These are phyloP conservation scores for Cladophialophora psammophila DNA, from an alignment of 2,329 filamentous ascomycete genomes.

Conservation along the genomic window DNA sequence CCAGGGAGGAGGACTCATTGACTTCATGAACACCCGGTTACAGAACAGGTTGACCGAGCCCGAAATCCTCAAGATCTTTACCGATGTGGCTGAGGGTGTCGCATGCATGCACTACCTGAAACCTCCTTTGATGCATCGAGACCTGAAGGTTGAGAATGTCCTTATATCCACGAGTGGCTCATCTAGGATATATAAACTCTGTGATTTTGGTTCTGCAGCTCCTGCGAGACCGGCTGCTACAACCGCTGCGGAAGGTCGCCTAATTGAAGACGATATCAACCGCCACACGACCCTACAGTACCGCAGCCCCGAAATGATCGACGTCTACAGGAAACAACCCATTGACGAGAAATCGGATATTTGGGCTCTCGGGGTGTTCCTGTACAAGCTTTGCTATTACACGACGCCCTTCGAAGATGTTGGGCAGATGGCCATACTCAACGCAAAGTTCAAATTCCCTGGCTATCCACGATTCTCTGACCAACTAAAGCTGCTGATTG, in stretches of 20 bases:
- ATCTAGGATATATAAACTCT: slow-evolving; percentile 88
- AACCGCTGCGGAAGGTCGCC: slow-evolving; percentile 83
- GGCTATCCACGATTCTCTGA: slow-evolving; percentile 89
- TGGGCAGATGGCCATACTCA: slow-evolving; percentile 95
- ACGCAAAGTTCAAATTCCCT: slow-evolving; percentile 92
- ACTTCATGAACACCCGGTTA: slow-evolving; percentile 98
- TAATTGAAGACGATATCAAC: slow-evolving; percentile 97
- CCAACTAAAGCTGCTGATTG: slow-evolving; percentile 86
- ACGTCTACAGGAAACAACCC: slow-evolving; percentile 93
- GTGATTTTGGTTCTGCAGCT: slow-evolving; percentile 95
- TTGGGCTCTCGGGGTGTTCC: slow-evolving; percentile 90
- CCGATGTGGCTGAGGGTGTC: slow-evolving; percentile 92
- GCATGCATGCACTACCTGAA: slow-evolving; percentile 99
- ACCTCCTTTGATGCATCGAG: slow-evolving; percentile 87
- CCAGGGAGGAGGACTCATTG: slow-evolving; percentile 91
- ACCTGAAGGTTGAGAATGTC: slow-evolving; percentile 98
- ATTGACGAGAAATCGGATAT: slow-evolving; percentile 99
- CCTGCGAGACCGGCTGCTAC: slow-evolving; percentile 82
- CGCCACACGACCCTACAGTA: slow-evolving; percentile 98
- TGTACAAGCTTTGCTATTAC: slow-evolving; percentile 99
- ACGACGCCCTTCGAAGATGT: slow-evolving; percentile 98
- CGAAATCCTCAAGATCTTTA: slow-evolving; percentile 96
- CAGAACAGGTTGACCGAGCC: slow-evolving; percentile 97
- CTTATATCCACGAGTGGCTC: slow-evolving; percentile 76
- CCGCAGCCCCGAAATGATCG: slow-evolving; percentile 97